phyloP scores from a whole-genome alignment of 208 protist genomes.

The Endotrypanum monterogeii region DNA sequence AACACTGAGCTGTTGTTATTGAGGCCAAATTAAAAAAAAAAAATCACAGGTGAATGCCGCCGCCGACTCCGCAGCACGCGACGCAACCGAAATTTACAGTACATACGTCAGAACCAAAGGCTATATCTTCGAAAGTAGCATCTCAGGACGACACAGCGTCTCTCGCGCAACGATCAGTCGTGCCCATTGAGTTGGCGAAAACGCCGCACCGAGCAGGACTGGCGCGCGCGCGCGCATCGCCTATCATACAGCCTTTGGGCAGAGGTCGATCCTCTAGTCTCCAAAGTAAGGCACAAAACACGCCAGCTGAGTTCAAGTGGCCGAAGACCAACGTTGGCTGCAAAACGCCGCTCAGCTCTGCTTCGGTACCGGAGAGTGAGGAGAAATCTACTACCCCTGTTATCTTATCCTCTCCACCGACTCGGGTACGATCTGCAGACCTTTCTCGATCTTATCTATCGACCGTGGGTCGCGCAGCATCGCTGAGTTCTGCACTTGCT shows the following conservation, averaged over 20 bases:
- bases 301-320: neutral
- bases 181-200: neutral
- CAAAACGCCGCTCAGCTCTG: neutral
- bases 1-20: too few species aligned
- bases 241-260: neutral
- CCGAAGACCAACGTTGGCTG: neutral
- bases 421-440: neutral
- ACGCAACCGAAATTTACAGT: neutral
- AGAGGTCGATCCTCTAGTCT: neutral
- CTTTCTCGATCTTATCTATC: neutral
- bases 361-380: neutral
- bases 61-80: neutral
- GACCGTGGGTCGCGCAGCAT: neutral
- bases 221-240: neutral
- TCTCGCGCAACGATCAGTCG: neutral
- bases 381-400: neutral
- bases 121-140: neutral
- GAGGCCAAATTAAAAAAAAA: too few species aligned
- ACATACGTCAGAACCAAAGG: neutral
- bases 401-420: neutral
- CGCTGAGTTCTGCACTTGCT: neutral
- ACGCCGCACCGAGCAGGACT: neutral
- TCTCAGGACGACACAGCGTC: neutral
- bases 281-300: neutral
- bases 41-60: neutral